These are phyloP conservation scores for Tylopilus felleus DNA, from an alignment of 768 basidiomycete species.

Conservation along the genomic window DNA sequence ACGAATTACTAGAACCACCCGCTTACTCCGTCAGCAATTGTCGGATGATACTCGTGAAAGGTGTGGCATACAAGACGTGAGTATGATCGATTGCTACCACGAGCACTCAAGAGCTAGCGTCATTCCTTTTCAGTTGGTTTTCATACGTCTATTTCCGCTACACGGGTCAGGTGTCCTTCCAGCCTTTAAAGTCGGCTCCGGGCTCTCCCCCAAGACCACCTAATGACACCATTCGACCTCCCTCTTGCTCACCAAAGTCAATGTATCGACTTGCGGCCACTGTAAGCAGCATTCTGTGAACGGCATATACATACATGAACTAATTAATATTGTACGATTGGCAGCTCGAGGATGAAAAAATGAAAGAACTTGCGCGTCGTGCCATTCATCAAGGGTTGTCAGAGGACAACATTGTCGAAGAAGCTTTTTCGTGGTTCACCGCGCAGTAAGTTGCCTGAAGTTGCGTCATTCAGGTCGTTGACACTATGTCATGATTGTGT, in stretches of 20 bases:
- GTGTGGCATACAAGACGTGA: constrained; percentile 29
- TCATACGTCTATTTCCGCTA: constrained; percentile 31
- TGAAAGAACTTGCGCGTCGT: constrained; percentile 24
- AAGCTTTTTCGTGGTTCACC: constrained; percentile 32
- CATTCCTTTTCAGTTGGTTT: constrained; percentile 18
- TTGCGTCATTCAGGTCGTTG: not conserved
- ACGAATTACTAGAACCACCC: constrained; percentile 10
- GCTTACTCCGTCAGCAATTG: constrained; percentile 21
- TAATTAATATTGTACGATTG: not conserved
- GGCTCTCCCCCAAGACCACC: not conserved
- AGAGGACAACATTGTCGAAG: constrained; percentile 25
- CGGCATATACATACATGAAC: not conserved
- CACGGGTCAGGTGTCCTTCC: constrained; percentile 28
- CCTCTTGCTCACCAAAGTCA: constrained; percentile 35
- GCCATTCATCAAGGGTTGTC: constrained; percentile 25
- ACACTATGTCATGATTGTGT: not conserved
- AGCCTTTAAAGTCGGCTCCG: constrained; percentile 21
- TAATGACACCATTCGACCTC: not conserved
- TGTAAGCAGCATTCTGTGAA: constrained; percentile 13
- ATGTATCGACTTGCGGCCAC: constrained; percentile 35
- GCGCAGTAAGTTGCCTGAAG: constrained; percentile 23
- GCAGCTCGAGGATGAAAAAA: constrained; percentile 22
- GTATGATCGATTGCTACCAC: not conserved
- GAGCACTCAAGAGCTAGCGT: not conserved
- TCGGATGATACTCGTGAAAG: constrained; percentile 29